Evolutionary conservation across 1,284 basidiomycete species (phyloP), one percentile per base, ranked within the genome.

Genomic region (Malassezia nana): DNA sequence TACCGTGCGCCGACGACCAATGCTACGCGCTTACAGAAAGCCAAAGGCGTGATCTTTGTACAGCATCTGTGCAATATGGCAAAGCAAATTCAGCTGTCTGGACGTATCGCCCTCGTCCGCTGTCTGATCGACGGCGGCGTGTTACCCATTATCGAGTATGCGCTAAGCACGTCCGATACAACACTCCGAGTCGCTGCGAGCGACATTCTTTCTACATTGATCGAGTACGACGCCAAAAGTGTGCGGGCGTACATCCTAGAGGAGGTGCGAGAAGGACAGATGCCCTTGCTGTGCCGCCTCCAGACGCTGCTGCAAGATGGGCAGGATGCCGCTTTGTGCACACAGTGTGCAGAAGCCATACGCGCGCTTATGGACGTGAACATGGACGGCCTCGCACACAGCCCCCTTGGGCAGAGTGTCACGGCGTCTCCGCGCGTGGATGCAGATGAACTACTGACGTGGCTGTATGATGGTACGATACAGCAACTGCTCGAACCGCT

Each of bases 11-110:
- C 58, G 25, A 31, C 54, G 1, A 46, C 58, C 24, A 58, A 58
- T 39, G 18, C 42, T 24, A 33, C 42, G 22, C 22, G 18, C 2
- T 29, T 54, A 16, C 41, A 50, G 22, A 69, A 55, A 45, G 64
- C 51, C 31, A 67, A 71, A 25, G 67, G 57, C 29, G 64, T 72
- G 38, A 59, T 71, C 88, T 85, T 99, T 62, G 78, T 98, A 35
- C 90, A 95, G 66, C 89, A 95, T 65, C 81, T 98, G 7, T 89
- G 88, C 69, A 79, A 84, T 40, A 94, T 96, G 86, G 90, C 88
- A 60, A 98, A 96, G 79, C 89, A 89, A 68, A 84, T 96, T 12
- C 92, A 96, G 74, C 79, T 95, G 6, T 84, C 86, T 5, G 81
- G 84, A 16, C 84, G 94, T 29, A 80, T 94, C 70, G 78, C 81